Percentiles rank a stretch among this genome's conserved stretches.
Conservation (phyloP, 441 rosid species). For the Pelargonium exstipulatum region DNA sequence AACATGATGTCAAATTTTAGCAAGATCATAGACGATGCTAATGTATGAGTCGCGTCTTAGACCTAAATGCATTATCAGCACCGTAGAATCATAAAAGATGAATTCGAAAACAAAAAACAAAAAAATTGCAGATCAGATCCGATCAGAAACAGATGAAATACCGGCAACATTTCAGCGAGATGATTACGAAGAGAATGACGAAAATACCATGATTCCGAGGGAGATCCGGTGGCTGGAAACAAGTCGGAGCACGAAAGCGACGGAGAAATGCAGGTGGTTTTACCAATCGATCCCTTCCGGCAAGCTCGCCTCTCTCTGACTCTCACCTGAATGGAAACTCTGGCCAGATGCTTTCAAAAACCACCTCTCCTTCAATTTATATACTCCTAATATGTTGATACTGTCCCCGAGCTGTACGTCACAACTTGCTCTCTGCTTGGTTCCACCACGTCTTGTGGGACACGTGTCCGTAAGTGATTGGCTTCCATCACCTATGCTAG, state of each 20-base stretch:
- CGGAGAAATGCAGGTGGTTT: conserved; percentile 5
- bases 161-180: neutral
- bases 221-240: neutral
- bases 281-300: neutral
- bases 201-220: neutral
- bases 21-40: neutral
- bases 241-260: neutral
- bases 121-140: too few relatives aligned
- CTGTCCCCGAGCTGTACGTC: conserved; percentile 21
- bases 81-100: neutral
- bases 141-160: neutral
- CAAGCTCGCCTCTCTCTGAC: neutral
- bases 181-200: neutral
- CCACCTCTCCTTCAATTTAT: neutral
- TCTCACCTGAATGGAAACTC: neutral
- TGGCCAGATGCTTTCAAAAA: neutral
- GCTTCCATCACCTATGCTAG: neutral
- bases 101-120: neutral
- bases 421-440: conserved; percentile 28
- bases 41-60: neutral
- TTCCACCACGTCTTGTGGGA: neutral
- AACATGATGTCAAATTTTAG: neutral
- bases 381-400: conserved; percentile 6
- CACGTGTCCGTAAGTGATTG: conserved; percentile 21
- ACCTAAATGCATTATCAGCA: neutral